Percentiles rank a stretch among this genome's conserved stretches.
Conservation (phyloP, 371 early-diverging fungal species). For the Dichotomocladium elegans region DNA sequence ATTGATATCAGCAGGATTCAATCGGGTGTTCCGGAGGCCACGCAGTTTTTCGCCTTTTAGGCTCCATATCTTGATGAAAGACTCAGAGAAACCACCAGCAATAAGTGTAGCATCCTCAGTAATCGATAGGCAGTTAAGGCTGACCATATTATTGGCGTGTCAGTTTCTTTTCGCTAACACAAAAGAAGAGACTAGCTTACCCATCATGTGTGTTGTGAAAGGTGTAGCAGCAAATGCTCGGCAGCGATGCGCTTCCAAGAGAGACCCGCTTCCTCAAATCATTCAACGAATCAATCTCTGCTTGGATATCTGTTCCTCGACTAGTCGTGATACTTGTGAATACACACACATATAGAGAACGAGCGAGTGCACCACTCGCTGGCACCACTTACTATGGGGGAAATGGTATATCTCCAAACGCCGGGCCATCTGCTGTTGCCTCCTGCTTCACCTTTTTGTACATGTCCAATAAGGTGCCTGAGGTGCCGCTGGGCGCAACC, state of each 20-base stretch:
- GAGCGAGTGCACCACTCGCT: background rate
- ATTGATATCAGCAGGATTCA: slow-evolving; percentile 52
- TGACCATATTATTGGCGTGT: slow-evolving; percentile 12
- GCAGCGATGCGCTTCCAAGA: slow-evolving; percentile 73
- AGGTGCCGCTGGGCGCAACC: slow-evolving; percentile 12
- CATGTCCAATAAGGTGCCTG: slow-evolving; percentile 33
- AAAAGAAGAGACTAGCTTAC: slow-evolving; percentile 26
- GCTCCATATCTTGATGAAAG: slow-evolving; percentile 86
- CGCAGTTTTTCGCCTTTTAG: slow-evolving; percentile 67
- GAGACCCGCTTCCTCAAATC: slow-evolving; percentile 83
- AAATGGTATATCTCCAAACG: slow-evolving; percentile 48
- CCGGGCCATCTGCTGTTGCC: slow-evolving; percentile 33
- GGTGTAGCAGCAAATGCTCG: slow-evolving; percentile 96
- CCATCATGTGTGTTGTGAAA: slow-evolving; percentile 93
- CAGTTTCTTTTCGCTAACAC: background rate
- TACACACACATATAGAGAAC: slow-evolving; percentile 53
- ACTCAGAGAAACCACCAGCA: slow-evolving; percentile 89
- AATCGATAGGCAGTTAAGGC: slow-evolving; percentile 71
- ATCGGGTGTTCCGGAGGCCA: slow-evolving; percentile 50
- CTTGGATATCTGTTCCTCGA: slow-evolving; percentile 67
- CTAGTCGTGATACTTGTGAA: slow-evolving; percentile 21
- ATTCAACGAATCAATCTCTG: slow-evolving; percentile 73
- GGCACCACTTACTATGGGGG: slow-evolving; percentile 67
- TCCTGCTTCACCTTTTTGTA: slow-evolving; percentile 38
- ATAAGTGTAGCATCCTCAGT: slow-evolving; percentile 76